Conservation (phyloP, 1,139 yeast genomes). For the Kluyveromyces marxianus region DNA sequence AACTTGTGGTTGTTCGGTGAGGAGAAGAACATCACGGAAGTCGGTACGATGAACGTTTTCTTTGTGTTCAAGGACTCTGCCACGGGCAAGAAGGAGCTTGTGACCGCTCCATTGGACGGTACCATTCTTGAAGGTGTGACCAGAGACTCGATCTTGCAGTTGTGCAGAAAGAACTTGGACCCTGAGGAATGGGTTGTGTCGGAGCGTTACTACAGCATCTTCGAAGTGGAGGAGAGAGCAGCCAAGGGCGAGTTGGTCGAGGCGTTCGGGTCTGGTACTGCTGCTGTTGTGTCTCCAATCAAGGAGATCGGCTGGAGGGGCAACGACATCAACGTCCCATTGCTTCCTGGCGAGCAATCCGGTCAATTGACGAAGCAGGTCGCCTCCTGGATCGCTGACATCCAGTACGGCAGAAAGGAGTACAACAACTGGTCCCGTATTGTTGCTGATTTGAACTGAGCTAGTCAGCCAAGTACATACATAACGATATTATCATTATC, state of each 20-base stretch:
- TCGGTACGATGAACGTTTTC: slow-evolving; percentile 95
- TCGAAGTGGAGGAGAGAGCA: slow-evolving; percentile 73
- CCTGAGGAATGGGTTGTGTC: slow-evolving; percentile 67
- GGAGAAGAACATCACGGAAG: slow-evolving; percentile 86
- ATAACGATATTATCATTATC: neutral
- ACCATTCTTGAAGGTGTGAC: slow-evolving; percentile 96
- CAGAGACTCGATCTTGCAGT: slow-evolving; percentile 74
- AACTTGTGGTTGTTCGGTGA: slow-evolving; percentile 94
- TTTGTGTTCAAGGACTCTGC: slow-evolving; percentile 63
- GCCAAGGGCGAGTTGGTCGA: slow-evolving; percentile 77
- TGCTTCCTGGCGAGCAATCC: slow-evolving; percentile 64
- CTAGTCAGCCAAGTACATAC: neutral
- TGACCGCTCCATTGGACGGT: slow-evolving; percentile 94
- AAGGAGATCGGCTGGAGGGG: slow-evolving; percentile 78
- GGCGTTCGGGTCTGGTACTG: slow-evolving; percentile 97
- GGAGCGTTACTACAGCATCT: slow-evolving; percentile 77
- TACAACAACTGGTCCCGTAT: slow-evolving; percentile 39
- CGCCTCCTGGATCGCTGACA: slow-evolving; percentile 75
- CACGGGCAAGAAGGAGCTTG: slow-evolving; percentile 83
- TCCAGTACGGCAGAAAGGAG: slow-evolving; percentile 80
- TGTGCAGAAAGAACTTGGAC: slow-evolving; percentile 68
- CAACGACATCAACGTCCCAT: slow-evolving; percentile 64
- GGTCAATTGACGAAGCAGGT: slow-evolving; percentile 75
- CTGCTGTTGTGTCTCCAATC: slow-evolving; percentile 93
- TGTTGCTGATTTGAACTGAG: slow-evolving; percentile 27